Evolutionary conservation across 768 basidiomycete genomes (phyloP).

Genomic region (Boletus fagicola): DNA sequence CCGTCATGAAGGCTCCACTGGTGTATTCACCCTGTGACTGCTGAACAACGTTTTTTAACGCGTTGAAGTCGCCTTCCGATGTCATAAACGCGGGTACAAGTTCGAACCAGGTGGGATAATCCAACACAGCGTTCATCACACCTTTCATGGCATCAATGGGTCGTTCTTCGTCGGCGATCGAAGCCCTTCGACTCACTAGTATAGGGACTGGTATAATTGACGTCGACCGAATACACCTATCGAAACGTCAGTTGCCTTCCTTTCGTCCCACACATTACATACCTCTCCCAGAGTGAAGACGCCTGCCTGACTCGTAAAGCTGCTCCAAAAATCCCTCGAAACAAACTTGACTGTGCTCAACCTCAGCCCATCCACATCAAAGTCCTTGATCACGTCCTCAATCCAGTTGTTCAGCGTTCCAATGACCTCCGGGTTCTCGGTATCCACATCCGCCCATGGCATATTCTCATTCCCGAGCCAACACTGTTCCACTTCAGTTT

Average conservation of each 20-base stretch:
- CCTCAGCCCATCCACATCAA: constrained; percentile 52
- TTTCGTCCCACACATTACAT: constrained; percentile 30
- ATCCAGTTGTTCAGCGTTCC: constrained; percentile 48
- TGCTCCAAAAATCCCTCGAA: constrained; percentile 52
- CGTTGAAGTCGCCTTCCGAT: constrained; percentile 34
- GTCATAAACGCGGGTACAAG: constrained; percentile 41
- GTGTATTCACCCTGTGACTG: constrained; percentile 38
- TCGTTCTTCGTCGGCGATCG: not conserved
- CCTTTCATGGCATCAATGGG: constrained; percentile 25
- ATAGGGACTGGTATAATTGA: constrained; percentile 39
- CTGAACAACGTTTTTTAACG: constrained; percentile 27
- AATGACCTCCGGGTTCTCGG: constrained; percentile 47
- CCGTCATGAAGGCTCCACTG: constrained; percentile 40
- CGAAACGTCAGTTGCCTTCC: constrained; percentile 3
- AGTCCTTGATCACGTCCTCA: constrained; percentile 42
- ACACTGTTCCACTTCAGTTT: constrained; percentile 53
- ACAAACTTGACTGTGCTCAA: constrained; percentile 63
- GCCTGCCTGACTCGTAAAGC: constrained; percentile 45
- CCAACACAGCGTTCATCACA: constrained; percentile 44
- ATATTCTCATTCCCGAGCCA: constrained; percentile 57
- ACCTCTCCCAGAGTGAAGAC: constrained; percentile 57
- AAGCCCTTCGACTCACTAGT: constrained; percentile 34
- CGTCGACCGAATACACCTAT: constrained; percentile 43
- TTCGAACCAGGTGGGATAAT: constrained; percentile 49
- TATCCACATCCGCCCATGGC: constrained; percentile 59